Base-by-base conservation (phyloP, 2,329 filamentous ascomycete genomes). In the Aspergillus sp. region DNA sequence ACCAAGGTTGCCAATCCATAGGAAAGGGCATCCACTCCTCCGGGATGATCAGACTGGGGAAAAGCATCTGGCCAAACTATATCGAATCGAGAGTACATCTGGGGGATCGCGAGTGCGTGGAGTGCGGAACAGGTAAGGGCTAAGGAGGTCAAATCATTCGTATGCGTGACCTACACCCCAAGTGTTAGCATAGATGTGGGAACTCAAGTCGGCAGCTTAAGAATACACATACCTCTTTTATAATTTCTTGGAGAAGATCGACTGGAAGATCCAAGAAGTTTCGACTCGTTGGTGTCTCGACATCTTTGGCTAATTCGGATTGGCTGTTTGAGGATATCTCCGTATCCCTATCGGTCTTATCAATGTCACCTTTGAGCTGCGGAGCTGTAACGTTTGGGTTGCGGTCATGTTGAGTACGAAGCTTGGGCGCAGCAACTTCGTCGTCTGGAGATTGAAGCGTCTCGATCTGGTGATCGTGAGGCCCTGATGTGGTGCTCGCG, bases 81-180 rank as follows among this genome's bases (percentile, higher is more conserved):
- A 69, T 95, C 90, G 74, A 95, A 95, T 59, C 89, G 85, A 17
- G 89, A 89, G 76, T 95, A 95, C 63, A 95, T 91, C 66, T 88
- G 85, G 17, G 90, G 90, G 22, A 91, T 86, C 0, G 89, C 85
- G 54, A 95, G 82, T 43, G 82, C 81, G 74, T 95, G 89, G 12
- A 96, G 82, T 26, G 87, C 86, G 13, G 90, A 91, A 75, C 91
- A 90, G 43, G 89, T 89, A 58, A 91, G 80, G 13, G 90, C 89
- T 41, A 95, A 81, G 13, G 89, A 86, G 0, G 89, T 91, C 59
- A 95, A 80, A 71, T 95, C 90, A 71, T 92, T 93, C 5, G 89
- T 91, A 69, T 92, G 87, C 4, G 87, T 90, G 53, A 93, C 83
- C 89, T 91, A 56, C 12, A 22, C 15, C 30, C 13, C 18, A 42